phyloP scores from a whole-genome alignment of 1,139 yeast species.

The Kodamaea plutei region DNA sequence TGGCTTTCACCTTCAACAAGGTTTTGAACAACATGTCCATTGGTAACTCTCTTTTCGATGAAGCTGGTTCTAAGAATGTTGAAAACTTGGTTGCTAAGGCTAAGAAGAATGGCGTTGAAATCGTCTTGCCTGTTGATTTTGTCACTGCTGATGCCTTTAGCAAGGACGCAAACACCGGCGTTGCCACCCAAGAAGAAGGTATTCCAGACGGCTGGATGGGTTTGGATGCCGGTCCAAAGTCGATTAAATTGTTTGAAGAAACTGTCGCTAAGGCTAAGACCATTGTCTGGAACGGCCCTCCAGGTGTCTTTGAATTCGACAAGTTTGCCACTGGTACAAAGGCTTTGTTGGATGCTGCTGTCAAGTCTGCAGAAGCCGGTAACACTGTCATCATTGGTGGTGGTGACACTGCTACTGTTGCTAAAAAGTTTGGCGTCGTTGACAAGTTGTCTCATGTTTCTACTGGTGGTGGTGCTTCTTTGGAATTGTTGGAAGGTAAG shows the following conservation, averaged over 20 bases:
- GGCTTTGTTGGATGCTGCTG: conserved; percentile 80
- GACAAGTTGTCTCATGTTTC: conserved; percentile 95
- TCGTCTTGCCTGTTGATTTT: conserved; percentile 90
- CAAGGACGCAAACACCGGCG: conserved; percentile 78
- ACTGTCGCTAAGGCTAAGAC: conserved; percentile 91
- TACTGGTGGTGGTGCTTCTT: conserved; percentile 99
- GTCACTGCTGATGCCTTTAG: conserved; percentile 91
- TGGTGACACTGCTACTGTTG: conserved; percentile 99
- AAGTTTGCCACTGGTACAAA: conserved; percentile 87
- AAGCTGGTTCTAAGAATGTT: conserved; percentile 90
- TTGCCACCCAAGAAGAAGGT: conserved; percentile 82
- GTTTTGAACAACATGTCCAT: conserved; percentile 77
- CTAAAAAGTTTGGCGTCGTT: conserved; percentile 93
- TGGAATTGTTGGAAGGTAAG: conserved; percentile 97
- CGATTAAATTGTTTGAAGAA: conserved; percentile 67
- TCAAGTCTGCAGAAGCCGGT: conserved; percentile 79
- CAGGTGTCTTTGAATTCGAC: conserved; percentile 97
- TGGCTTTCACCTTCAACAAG: conserved; percentile 98
- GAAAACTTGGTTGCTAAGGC: conserved; percentile 89
- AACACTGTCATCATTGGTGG: conserved; percentile 97
- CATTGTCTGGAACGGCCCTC: conserved; percentile 98
- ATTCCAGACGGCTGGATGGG: conserved; percentile 94
- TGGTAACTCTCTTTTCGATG: conserved; percentile 87
- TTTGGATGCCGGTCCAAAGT: conserved; percentile 88
- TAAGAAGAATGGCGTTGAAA: conserved; percentile 86